Conservation (phyloP, 441 rosid genomes). For the Adansonia madagascariensis region DNA sequence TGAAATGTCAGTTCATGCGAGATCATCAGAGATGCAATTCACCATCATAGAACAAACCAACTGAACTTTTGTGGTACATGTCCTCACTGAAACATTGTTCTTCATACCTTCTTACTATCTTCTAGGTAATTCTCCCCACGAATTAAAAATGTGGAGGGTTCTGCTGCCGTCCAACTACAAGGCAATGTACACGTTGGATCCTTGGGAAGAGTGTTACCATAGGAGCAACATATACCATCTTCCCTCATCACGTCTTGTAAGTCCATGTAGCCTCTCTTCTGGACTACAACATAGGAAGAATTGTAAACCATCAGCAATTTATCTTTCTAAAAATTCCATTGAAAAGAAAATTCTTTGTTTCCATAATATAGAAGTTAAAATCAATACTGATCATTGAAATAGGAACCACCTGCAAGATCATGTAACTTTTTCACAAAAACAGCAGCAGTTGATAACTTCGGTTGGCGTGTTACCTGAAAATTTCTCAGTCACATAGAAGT, state of each 20-base stretch:
- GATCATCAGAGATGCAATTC: not conserved
- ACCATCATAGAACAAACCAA: slow-evolving; percentile 13
- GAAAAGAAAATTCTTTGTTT: slow-evolving; percentile 20
- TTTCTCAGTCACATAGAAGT: slow-evolving; percentile 20
- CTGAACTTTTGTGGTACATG: slow-evolving; percentile 5
- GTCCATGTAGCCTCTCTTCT: slow-evolving; percentile 91
- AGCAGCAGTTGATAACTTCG: slow-evolving; percentile 73
- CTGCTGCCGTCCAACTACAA: slow-evolving; percentile 82
- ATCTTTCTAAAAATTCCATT: slow-evolving; percentile 21
- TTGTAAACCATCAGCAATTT: slow-evolving; percentile 25
- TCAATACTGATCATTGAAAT: slow-evolving; percentile 29
- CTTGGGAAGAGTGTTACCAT: slow-evolving; percentile 81
- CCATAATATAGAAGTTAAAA: slow-evolving; percentile 17
- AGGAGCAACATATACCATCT: slow-evolving; percentile 62
- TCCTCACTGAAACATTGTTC: slow-evolving; percentile 16
- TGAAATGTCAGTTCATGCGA: not conserved
- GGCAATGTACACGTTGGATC: slow-evolving; percentile 64
- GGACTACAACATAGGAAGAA: slow-evolving; percentile 54
- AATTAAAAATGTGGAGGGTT: slow-evolving; percentile 81
- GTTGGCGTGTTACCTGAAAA: slow-evolving; percentile 72
- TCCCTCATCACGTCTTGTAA: slow-evolving; percentile 72
- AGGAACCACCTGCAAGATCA: slow-evolving; percentile 77
- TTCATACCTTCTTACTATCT: slow-evolving; percentile 76
- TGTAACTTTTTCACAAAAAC: slow-evolving; percentile 85
- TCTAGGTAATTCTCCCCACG: slow-evolving; percentile 83